Base-by-base conservation (phyloP, 352 stramenopile species). In the Globisporangium iwayamae region DNA sequence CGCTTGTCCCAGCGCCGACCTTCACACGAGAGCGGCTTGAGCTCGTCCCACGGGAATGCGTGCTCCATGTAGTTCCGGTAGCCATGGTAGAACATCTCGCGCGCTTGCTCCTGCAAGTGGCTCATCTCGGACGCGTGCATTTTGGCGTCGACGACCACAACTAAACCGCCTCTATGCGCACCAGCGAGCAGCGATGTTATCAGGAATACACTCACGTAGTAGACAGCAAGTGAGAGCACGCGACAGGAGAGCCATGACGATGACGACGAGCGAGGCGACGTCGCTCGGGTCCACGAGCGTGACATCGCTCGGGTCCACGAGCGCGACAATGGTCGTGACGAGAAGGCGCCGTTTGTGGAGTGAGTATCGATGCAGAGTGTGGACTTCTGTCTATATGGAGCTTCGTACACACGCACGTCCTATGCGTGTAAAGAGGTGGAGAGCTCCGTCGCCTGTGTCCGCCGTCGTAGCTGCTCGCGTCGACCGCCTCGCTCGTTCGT, bases 61-160 rank as follows among this genome's bases (percentile, higher is more conserved):
- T 96, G 82, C 60, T 75, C 72, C 83, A 95, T 93, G 70, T 97
- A 97, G 71, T 76, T 90, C 60, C 69, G 62, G 71, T 94, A 96
- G 56, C 83, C 89, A 68, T 97, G 89, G 66, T 94, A 94, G 66
- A 96, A 96, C 87, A 97, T 95, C 36, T 88, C 85, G 20, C 79
- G 77, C 34, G 87, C 85, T 63, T 92, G 76, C 30, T 96, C 75
- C 59, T 85, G 76, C 38, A 97, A 70, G 43, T 91, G 68, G 20
- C 67, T 60, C 22, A 70, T 71, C 75, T 94, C 85, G 2, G 85
- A 89, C 36, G 60, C 75, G 73, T 94, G 85, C 79, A 91, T 91
- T 47, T 70, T 67, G 25, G 72, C 77, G 30, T 59, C 30, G 7
- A 32, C 56, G 20, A 57, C 18, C 2, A 8, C 36, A 16, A 38